Base-by-base conservation (phyloP, 192 early-diverging fungal genomes). In the Geranomyces michiganensis region DNA sequence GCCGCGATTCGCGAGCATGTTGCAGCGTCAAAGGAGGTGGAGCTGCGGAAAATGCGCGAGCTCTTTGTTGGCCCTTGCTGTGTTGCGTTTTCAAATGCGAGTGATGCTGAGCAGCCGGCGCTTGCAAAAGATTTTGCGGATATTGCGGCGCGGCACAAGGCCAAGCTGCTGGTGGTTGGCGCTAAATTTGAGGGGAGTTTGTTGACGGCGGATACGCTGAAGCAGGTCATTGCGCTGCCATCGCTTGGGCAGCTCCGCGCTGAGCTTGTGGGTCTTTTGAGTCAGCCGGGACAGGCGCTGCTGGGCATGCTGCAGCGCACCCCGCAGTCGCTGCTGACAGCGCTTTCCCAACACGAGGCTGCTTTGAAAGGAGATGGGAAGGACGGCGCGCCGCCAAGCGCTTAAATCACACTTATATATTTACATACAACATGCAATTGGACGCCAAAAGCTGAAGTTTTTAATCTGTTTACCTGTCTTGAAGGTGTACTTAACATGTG, bases 101-200 rank as follows among this genome's bases (percentile, higher is more conserved):
- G 43, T 17, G 74, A 76, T 3, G 33, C 17, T n/a, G 61, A 70
- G n/a, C 59, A 36, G 15, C 65, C 70, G 12, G 67, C 62, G 8
- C 31, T 71, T 6, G 62, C 68, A 5, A 71, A 56, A 0, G 76
- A 72, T 29, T 77, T 77, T 32, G 48, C 63, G 26, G 64, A 65
- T 15, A 12, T 73, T 9, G 69, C 55, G 4, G 49, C 68, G 7
- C 27, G 47, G 60, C 74, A 60, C 46, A 60, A 67, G 51, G 15
- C 10, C 27, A 77, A 73, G 44, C 36, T 73, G 29, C 24, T 77
- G 65, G 63, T 77, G 7, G 76, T 77, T 4, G 76, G 76, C 24
- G 76, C 69, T 27, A 77, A 77, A 41, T 68, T 77, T 22, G 76
- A 77, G 21, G 56, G 62, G 24, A 24, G 14, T 8, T 26, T 67